phyloP scores from a whole-genome alignment of 148 eudicot genomes.

The Polygonum aviculare region DNA sequence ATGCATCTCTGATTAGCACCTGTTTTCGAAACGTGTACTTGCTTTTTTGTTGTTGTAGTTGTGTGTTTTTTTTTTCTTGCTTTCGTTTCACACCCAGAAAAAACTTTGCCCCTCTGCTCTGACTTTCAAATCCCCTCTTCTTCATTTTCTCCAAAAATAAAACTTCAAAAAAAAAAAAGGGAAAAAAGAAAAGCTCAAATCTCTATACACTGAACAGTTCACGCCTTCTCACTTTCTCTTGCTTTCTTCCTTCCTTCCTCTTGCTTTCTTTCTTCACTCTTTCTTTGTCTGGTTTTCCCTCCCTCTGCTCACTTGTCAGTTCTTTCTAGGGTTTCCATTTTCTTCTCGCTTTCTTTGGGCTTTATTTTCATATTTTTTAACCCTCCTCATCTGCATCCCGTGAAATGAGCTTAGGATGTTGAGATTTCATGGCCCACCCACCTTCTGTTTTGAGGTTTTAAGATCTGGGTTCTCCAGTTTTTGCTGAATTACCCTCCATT shows the following conservation, averaged over 20 bases:
- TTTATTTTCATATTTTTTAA: background rate
- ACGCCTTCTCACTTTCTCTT: slow-evolving; percentile 17
- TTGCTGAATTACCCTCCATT: slow-evolving; percentile 7
- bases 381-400: background rate
- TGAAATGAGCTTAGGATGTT: background rate
- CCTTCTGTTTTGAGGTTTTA: slow-evolving; percentile 16
- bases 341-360: background rate
- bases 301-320: slow-evolving; percentile 1
- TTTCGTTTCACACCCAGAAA: background rate
- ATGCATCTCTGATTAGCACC: slow-evolving; percentile 12
- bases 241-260: slow-evolving; percentile 9
- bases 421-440: slow-evolving; percentile 13
- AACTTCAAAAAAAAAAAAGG: background rate
- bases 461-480: slow-evolving; percentile 24
- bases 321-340: slow-evolving; percentile 42
- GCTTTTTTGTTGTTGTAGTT: background rate
- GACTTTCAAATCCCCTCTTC: slow-evolving; percentile 1
- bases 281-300: slow-evolving; percentile 9
- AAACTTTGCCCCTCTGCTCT: slow-evolving; percentile 9
- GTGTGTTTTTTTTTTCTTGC: background rate
- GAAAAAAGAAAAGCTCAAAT: slow-evolving; percentile 7
- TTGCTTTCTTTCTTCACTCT: slow-evolving; percentile 17
- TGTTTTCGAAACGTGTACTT: background rate
- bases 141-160: background rate
- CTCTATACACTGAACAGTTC: slow-evolving; percentile 10